Base-by-base conservation (phyloP, 192 early-diverging fungal genomes). In the Oehlia diaphana region DNA sequence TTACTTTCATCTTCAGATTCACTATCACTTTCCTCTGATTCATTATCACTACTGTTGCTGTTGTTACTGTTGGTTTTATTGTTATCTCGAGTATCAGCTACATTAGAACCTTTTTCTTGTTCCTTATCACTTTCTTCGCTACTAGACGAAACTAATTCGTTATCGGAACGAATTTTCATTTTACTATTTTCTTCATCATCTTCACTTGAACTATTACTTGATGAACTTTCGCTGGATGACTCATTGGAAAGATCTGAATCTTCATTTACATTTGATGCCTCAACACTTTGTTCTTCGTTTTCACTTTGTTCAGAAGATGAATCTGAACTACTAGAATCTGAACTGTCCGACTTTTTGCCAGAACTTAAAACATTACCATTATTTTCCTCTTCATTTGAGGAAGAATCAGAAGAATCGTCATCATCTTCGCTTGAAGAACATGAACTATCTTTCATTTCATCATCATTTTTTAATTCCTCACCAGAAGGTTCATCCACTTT, bases 301-400 rank as follows among this genome's bases (percentile, higher is more conserved):
- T 44, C 68, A 37, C 37, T 70, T 70, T 70, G 39, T 42, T 70
- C 68, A n/a, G 33, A 37, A 23, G 35, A 70, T n/a, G 68, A 44
- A 39, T 70, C 39, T 16, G 16, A 39, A 44, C 35, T 42, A 42
- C 2, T 23, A 9, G 39, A 7, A 70, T 70, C 33, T 70, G 35
- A 70, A 42, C 12, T 53, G 0, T 19, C 16, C 4, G 14, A 42
- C 9, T 19, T 16, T n/a, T 44, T 19, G 44, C 2, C n/a, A 4
- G 21, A n/a, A 44, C n/a, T 23, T n/a, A 10, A 2, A 44, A 21
- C 7, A 66, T 33, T 66, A 28, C 1, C 13, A 13, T 2, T 16
- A 35, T 67, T n/a, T 33, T 67, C 65, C 16, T 2, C 33, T 33
- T 35, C 65, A 12, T 14, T 67, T 33, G 65, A 67, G n/a, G 63